Conservation (phyloP, 1,284 basidiomycete species). For the Heterobasidion occidentale region DNA sequence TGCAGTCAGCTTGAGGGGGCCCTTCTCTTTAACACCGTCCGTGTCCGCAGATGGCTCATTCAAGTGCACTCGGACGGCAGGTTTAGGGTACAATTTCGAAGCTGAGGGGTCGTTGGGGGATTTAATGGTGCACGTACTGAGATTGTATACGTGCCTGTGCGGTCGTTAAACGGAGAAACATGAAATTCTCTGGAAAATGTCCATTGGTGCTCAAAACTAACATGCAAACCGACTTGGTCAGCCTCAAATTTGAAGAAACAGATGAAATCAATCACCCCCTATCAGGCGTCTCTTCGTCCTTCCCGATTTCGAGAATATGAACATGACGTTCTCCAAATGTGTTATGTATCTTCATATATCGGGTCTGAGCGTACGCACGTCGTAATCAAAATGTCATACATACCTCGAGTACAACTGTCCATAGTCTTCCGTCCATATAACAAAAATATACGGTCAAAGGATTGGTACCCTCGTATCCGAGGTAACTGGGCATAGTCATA, state of each 20-base stretch:
- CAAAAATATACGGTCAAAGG: conserved; percentile 71
- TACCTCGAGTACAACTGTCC: conserved; percentile 54
- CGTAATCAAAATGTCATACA: conserved; percentile 2
- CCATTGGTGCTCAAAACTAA: conserved; percentile 62
- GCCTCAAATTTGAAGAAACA: neutral
- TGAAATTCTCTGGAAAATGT: conserved; percentile 68
- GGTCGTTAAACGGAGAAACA: conserved; percentile 77
- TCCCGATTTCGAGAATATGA: conserved; percentile 42
- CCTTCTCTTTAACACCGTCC: conserved; percentile 12
- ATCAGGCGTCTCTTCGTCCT: conserved; percentile 29
- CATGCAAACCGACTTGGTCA: neutral
- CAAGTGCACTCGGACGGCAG: conserved; percentile 30
- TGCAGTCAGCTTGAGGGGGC: conserved; percentile 42
- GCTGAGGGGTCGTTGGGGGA: conserved; percentile 21
- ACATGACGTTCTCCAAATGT: conserved; percentile 72
- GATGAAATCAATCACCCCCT: conserved; percentile 24
- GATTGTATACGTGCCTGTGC: conserved; percentile 58
- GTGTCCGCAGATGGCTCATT: neutral
- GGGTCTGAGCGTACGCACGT: neutral
- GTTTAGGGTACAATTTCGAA: conserved; percentile 7
- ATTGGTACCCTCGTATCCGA: conserved; percentile 70
- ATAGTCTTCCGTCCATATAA: conserved; percentile 37
- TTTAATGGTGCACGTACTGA: conserved; percentile 39
- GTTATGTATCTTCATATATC: conserved; percentile 54
- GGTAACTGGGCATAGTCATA: conserved; percentile 67